Evolutionary conservation across 139 green algal species (phyloP).

Genomic region (Gonium pectorale): DNA sequence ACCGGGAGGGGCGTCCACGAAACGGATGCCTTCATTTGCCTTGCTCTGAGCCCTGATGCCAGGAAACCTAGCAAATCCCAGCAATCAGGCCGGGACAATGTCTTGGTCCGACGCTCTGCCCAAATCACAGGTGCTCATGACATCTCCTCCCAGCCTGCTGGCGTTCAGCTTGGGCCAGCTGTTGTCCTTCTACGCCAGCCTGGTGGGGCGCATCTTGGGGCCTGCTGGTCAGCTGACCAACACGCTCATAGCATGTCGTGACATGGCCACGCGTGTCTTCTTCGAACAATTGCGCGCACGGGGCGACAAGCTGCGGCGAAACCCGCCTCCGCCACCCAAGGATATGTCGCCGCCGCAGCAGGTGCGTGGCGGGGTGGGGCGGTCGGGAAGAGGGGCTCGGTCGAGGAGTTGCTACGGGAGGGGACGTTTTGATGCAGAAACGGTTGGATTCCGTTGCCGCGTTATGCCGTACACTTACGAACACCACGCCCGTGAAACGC

Average conservation of each 20-base stretch:
- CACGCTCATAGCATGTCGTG: constrained; percentile 59
- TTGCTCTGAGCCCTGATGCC: no score
- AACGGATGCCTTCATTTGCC: no score
- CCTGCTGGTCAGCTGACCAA: constrained; percentile 48
- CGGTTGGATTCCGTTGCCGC: no score
- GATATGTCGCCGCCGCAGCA: constrained; percentile 79
- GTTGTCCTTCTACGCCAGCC: constrained; percentile 83
- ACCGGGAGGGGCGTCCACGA: no score
- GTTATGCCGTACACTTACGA: no score
- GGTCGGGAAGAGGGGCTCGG: no score
- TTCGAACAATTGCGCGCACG: constrained; percentile 75
- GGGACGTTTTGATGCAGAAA: no score
- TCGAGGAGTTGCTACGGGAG: no score
- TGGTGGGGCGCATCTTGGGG: constrained; percentile 51
- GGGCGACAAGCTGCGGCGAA: constrained; percentile 76
- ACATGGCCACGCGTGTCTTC: constrained; percentile 72
- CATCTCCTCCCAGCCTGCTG: constrained; percentile 75
- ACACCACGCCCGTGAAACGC: no score
- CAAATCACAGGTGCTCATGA: constrained; percentile 88
- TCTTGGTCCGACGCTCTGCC: no score
- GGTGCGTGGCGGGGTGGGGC: constrained; percentile 47
- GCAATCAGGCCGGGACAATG: no score
- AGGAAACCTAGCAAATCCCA: no score
- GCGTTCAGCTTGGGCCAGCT: constrained; percentile 88
- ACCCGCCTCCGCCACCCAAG: constrained; percentile 71